These are phyloP conservation scores for Rhizomucor miehei DNA, from an alignment of 371 early-diverging fungal genomes.

Conservation along the genomic window DNA sequence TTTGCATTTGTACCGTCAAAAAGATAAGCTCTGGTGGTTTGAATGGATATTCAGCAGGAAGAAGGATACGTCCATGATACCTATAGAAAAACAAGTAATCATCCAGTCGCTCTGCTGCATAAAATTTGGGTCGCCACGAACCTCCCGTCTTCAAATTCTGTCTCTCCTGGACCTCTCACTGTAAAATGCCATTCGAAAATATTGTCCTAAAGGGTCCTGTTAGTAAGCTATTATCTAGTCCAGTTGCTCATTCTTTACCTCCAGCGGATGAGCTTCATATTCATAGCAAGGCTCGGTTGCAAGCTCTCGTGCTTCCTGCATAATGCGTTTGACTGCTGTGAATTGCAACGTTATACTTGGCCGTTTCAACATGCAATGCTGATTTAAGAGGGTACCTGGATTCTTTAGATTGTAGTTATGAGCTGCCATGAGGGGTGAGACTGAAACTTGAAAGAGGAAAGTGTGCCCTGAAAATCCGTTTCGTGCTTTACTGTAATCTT, in stretches of 20 bases:
- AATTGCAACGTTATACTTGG: too few relatives aligned
- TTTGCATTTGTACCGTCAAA: slow-evolving; percentile 84
- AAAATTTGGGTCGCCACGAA: slow-evolving; percentile 11
- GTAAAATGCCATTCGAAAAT: slow-evolving; percentile 95
- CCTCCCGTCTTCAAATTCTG: slow-evolving; percentile 86
- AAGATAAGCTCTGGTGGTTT: slow-evolving; percentile 91
- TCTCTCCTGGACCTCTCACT: slow-evolving; percentile 81
- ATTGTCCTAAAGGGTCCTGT: slow-evolving; percentile 51
- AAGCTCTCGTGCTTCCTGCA: slow-evolving; percentile 67
- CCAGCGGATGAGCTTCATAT: slow-evolving; percentile 61
- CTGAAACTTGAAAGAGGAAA: neutral
- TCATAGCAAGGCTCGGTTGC: slow-evolving; percentile 51
- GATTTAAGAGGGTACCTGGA: slow-evolving; percentile 10
- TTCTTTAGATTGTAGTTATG: slow-evolving; percentile 14
- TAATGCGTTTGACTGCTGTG: slow-evolving; percentile 63
- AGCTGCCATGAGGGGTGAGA: neutral
- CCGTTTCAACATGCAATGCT: too few relatives aligned
- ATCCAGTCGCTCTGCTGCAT: slow-evolving; percentile 7
- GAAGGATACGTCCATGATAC: slow-evolving; percentile 75
- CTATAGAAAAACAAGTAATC: slow-evolving; percentile 16
- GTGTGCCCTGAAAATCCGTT: neutral
- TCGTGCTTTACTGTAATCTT: neutral
- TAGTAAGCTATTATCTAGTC: neutral
- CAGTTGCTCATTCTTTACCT: slow-evolving; percentile 30
- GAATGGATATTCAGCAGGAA: slow-evolving; percentile 92